phyloP scores from a whole-genome alignment of 495 filamentous ascomycete genomes.

The Penicillium steckii region DNA sequence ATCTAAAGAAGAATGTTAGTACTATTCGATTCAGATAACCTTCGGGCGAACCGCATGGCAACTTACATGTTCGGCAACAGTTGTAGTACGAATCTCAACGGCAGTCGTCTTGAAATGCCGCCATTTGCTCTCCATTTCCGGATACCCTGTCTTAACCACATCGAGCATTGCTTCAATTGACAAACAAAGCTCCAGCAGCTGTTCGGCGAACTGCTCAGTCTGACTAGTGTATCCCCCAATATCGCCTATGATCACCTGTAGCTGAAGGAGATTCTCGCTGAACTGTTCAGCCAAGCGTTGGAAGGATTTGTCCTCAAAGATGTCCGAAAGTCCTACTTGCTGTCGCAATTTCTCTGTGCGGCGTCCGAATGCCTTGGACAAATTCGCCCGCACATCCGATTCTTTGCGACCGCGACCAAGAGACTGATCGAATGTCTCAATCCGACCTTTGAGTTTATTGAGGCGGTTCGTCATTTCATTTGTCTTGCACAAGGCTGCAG shows the following conservation, averaged over 20 bases:
- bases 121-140: constrained; percentile 90
- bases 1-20: constrained; percentile 51
- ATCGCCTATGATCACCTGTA: constrained; percentile 88
- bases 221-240: constrained; percentile 81
- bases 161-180: constrained; percentile 68
- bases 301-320: constrained; percentile 78
- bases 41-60: background rate
- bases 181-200: constrained; percentile 66
- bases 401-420: constrained; percentile 85
- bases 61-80: constrained; percentile 84
- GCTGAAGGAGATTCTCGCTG: constrained; percentile 80
- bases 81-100: constrained; percentile 73
- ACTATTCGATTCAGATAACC: constrained; percentile 2
- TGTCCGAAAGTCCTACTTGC: constrained; percentile 63
- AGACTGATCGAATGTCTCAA: constrained; percentile 84
- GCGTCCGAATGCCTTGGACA: constrained; percentile 84
- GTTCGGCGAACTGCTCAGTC: constrained; percentile 65
- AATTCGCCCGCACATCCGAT: constrained; percentile 76
- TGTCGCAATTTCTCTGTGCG: constrained; percentile 75
- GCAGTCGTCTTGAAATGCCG: constrained; percentile 77
- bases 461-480: constrained; percentile 85
- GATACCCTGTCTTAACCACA: constrained; percentile 59
- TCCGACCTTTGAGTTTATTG: constrained; percentile 88
- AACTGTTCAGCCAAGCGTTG: constrained; percentile 72
- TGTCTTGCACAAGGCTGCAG: constrained; percentile 62